A percentile compares a stretch with the other conserved stretches of the same genome.
phyloP scores from a whole-genome alignment of 2,329 filamentous ascomycete genomes.

The Periconia sp. region DNA sequence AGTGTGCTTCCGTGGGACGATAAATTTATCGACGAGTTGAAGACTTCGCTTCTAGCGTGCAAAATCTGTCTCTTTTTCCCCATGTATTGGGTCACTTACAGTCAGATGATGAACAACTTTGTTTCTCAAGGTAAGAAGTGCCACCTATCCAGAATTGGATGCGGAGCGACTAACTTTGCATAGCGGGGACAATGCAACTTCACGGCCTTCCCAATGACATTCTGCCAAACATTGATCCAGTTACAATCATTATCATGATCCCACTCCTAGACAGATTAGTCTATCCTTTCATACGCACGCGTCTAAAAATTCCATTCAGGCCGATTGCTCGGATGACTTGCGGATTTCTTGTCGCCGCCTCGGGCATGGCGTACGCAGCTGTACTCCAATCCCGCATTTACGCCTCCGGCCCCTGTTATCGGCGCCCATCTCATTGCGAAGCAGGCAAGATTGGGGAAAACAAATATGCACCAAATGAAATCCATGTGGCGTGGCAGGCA shows the following conservation, averaged over 20 bases:
- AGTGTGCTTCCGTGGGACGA: slow-evolving; percentile 62
- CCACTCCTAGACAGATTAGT: slow-evolving; percentile 49
- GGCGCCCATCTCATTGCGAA: slow-evolving; percentile 42
- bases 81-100: slow-evolving; percentile 50
- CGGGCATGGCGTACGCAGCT: slow-evolving; percentile 59
- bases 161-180: neutral
- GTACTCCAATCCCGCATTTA: slow-evolving; percentile 61
- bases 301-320: slow-evolving; percentile 42
- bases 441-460: slow-evolving; percentile 35
- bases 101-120: slow-evolving; percentile 53
- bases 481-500: slow-evolving; percentile 50
- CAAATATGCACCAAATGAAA: slow-evolving; percentile 41
- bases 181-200: slow-evolving; percentile 49
- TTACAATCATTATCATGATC: slow-evolving; percentile 51
- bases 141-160: neutral
- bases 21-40: slow-evolving; percentile 71
- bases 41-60: slow-evolving; percentile 66
- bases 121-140: slow-evolving; percentile 45
- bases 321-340: slow-evolving; percentile 58
- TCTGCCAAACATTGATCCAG: slow-evolving; percentile 52
- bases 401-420: slow-evolving; percentile 55
- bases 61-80: slow-evolving; percentile 63
- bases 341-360: slow-evolving; percentile 55
- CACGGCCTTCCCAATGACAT: slow-evolving; percentile 53
- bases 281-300: slow-evolving; percentile 49